phyloP scores from a whole-genome alignment of 805 yeast genomes.

The Teunomyces funiuensis region DNA sequence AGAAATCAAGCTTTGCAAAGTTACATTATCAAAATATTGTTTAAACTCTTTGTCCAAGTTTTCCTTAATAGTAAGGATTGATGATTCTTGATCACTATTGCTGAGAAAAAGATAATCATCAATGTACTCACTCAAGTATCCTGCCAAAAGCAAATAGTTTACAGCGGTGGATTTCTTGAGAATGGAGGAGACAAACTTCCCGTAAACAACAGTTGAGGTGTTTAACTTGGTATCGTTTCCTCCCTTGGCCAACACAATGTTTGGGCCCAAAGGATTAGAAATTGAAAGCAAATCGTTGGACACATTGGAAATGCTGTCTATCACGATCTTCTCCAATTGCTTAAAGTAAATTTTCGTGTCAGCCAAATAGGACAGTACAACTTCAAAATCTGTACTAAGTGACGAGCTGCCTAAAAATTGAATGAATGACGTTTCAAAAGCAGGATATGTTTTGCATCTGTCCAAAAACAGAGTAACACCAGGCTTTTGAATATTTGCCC shows the following conservation, averaged over 20 bases:
- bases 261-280: conserved; percentile 48
- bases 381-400: conserved; percentile 14
- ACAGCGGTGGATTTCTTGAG: background rate
- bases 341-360: conserved; percentile 17
- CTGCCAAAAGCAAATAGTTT: conserved; percentile 8
- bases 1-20: background rate
- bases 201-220: conserved; percentile 12
- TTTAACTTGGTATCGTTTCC: conserved; percentile 6
- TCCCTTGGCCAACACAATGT: conserved; percentile 30
- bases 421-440: conserved; percentile 9
- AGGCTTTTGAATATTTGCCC: background rate
- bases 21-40: background rate
- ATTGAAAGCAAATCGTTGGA: conserved; percentile 35
- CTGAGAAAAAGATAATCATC: conserved; percentile 20
- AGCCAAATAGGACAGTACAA: conserved; percentile 9
- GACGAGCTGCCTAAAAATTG: conserved; percentile 10
- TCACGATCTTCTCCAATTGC: conserved; percentile 23
- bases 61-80: conserved; percentile 5
- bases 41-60: background rate
- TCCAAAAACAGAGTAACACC: background rate
- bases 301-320: conserved; percentile 12
- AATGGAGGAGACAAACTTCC: conserved; percentile 15
- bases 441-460: background rate
- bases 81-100: conserved; percentile 2
- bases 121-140: conserved; percentile 19